Evolutionary conservation across 371 early-diverging fungal genomes (phyloP).

Genomic region (Mortierella sp.): DNA sequence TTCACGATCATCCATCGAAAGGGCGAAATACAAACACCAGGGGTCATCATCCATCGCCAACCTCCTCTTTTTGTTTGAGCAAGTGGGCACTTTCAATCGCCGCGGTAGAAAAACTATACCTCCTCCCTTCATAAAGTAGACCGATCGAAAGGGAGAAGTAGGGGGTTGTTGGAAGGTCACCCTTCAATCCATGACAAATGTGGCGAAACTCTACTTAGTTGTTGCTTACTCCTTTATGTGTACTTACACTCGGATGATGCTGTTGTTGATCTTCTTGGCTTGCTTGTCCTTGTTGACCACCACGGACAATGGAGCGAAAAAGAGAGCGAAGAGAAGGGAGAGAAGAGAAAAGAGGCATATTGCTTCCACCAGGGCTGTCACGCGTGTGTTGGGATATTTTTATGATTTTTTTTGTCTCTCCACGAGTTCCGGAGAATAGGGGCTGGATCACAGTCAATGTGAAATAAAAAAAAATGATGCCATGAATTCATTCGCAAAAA

Average conservation of each 20-base stretch:
- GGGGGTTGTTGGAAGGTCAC: constrained; percentile 10
- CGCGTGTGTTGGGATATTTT: constrained; percentile 10
- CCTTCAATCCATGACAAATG: constrained; percentile 17
- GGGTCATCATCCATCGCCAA: not conserved
- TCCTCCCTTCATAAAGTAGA: not conserved
- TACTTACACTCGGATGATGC: not conserved
- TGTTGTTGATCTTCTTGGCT: too few species aligned
- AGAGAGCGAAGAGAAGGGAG: not conserved
- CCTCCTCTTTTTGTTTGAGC: not conserved
- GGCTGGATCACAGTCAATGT: constrained; percentile 16
- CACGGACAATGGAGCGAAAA: not conserved
- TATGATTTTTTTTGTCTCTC: not conserved
- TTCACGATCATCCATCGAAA: not conserved
- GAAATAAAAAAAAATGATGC: too few species aligned
- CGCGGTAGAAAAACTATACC: not conserved
- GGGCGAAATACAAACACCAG: not conserved
- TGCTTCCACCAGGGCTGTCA: constrained; percentile 22
- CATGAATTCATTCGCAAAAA: too few species aligned
- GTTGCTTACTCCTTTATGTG: not conserved
- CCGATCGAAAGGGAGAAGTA: not conserved
- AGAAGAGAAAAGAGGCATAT: constrained; percentile 8
- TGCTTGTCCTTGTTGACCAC: too few species aligned
- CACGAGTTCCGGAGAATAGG: constrained; percentile 32
- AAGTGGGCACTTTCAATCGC: not conserved
- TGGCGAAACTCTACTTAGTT: not conserved